phyloP scores from a whole-genome alignment of 2,329 filamentous ascomycete genomes.

The Ophiocordyceps camponoti-saundersi region DNA sequence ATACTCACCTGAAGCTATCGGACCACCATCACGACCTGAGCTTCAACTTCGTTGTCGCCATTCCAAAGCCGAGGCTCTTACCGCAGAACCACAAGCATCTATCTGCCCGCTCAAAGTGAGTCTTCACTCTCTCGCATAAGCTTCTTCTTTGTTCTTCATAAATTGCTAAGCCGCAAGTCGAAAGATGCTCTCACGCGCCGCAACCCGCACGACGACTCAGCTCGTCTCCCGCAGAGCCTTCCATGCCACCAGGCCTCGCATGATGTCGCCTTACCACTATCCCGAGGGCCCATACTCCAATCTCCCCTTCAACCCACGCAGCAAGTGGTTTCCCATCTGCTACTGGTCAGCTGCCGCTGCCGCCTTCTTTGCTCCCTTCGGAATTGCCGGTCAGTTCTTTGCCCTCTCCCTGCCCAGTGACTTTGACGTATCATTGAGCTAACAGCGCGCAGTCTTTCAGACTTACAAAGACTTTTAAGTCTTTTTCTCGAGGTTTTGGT shows the following conservation, averaged over 20 bases:
- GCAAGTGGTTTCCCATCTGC: slow-evolving; percentile 63
- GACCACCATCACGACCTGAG: background rate
- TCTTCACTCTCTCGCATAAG: background rate
- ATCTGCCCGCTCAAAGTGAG: background rate
- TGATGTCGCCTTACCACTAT: slow-evolving; percentile 93
- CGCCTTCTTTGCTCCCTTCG: slow-evolving; percentile 45
- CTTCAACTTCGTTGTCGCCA: background rate
- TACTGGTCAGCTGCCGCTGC: slow-evolving; percentile 58
- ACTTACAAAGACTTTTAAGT: slow-evolving; percentile 22
- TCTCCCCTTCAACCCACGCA: slow-evolving; percentile 92
- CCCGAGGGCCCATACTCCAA: slow-evolving; percentile 89
- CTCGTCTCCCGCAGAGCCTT: slow-evolving; percentile 81
- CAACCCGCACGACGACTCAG: slow-evolving; percentile 45
- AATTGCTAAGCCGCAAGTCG: slow-evolving; percentile 22
- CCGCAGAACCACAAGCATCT: background rate
- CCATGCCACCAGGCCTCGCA: slow-evolving; percentile 72
- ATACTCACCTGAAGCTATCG: too few relatives aligned
- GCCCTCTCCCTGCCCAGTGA: background rate
- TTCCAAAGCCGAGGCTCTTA: too few relatives aligned
- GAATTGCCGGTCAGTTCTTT: slow-evolving; percentile 38
- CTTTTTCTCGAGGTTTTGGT: slow-evolving; percentile 3
- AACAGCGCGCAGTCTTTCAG: slow-evolving; percentile 25
- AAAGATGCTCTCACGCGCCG: slow-evolving; percentile 72
- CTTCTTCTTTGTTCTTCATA: background rate
- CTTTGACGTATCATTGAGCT: slow-evolving; percentile 1